These are phyloP conservation scores for Eurotiales sp. DNA, from an alignment of 2,329 filamentous ascomycete genomes.

Conservation along the genomic window DNA sequence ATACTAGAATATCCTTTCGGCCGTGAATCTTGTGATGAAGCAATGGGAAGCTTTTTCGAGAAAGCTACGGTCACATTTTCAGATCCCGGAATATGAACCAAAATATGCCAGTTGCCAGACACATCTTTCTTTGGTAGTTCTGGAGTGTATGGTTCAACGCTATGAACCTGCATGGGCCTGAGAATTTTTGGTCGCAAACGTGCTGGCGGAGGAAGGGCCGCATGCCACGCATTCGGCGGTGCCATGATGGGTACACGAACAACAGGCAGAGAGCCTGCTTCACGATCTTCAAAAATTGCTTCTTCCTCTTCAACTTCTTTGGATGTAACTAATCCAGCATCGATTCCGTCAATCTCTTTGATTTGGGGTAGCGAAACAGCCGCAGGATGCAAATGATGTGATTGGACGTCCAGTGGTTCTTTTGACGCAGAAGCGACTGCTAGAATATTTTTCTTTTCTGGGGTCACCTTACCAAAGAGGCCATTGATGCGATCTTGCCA, in stretches of 20 bases:
- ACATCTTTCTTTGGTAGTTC: conserved; percentile 35
- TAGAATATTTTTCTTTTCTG: conserved; percentile 52
- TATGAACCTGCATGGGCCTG: conserved; percentile 54
- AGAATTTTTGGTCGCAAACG: conserved; percentile 43
- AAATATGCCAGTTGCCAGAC: conserved; percentile 34
- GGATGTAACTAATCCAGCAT: conserved; percentile 50
- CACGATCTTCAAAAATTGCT: conserved; percentile 76
- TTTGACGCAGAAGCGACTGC: conserved; percentile 66
- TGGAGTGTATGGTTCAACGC: conserved; percentile 43
- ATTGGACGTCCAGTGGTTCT: conserved; percentile 59
- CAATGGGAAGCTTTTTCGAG: conserved; percentile 28
- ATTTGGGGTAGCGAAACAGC: conserved; percentile 57
- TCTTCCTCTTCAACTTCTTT: conserved; percentile 74
- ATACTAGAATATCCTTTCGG: conserved; percentile 25
- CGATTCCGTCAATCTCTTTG: conserved; percentile 35
- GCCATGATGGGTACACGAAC: conserved; percentile 63
- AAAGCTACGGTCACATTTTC: conserved; percentile 40
- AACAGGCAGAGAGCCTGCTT: conserved; percentile 71
- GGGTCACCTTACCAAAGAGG: conserved; percentile 59
- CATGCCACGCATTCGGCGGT: conserved; percentile 62
- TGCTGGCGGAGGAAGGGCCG: conserved; percentile 42
- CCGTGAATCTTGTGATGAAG: conserved; percentile 23
- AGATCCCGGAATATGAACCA: conserved; percentile 49
- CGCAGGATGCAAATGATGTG: conserved; percentile 50
- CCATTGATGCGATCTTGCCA: conserved; percentile 86